phyloP scores from a whole-genome alignment of 1,284 basidiomycete genomes.

The Ganoderma leucocontextum region DNA sequence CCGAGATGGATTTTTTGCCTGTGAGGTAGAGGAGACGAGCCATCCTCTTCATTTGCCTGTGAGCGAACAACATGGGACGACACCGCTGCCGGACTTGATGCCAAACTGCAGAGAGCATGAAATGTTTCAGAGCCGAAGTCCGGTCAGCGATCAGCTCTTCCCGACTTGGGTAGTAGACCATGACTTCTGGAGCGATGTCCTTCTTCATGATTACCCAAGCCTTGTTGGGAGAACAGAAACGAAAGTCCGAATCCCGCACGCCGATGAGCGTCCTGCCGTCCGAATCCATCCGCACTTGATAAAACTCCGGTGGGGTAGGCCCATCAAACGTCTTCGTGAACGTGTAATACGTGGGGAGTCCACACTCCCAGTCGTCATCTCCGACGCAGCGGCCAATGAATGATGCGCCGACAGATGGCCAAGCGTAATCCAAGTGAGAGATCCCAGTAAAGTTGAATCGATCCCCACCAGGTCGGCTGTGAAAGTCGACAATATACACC shows the following conservation, averaged over 20 bases:
- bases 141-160: not conserved
- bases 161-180: slow-evolving; percentile 1
- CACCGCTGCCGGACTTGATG: not conserved
- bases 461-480: not conserved
- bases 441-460: not conserved
- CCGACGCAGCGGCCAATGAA: not conserved
- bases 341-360: not conserved
- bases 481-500: not conserved
- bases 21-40: not conserved
- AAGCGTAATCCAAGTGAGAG: not conserved
- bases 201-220: slow-evolving; percentile 1
- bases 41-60: not conserved
- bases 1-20: not conserved
- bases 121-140: not conserved
- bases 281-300: not conserved
- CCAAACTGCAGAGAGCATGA: not conserved
- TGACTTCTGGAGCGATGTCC: not conserved
- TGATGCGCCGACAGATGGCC: not conserved
- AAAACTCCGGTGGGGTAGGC: not conserved
- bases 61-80: not conserved
- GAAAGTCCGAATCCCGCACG: not conserved
- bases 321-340: not conserved
- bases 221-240: not conserved
- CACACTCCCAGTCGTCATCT: not conserved
- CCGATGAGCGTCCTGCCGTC: slow-evolving; percentile 2